phyloP scores from a whole-genome alignment of 202 grass and related monocot genomes.

The Setaria viridis region DNA sequence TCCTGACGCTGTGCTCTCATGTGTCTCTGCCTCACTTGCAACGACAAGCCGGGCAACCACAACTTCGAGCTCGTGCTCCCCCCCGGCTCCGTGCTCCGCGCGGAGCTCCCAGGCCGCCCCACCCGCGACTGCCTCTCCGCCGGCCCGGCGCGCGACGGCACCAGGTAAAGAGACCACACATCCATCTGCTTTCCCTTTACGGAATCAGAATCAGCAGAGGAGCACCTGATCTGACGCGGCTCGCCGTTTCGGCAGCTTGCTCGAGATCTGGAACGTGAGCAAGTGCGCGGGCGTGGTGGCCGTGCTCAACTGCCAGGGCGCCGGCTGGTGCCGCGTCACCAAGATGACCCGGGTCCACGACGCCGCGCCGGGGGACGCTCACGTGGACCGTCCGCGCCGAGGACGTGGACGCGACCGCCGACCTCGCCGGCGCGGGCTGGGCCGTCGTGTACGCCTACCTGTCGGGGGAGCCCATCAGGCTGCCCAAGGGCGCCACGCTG shows the following conservation, averaged over 20 bases:
- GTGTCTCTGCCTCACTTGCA: constrained; percentile 20
- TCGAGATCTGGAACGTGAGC: constrained; percentile 96
- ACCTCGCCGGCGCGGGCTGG: constrained; percentile 51
- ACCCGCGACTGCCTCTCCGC: constrained; percentile 86
- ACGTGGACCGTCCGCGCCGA: constrained; percentile 50
- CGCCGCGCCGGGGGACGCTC: constrained; percentile 62
- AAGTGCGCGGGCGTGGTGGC: constrained; percentile 75
- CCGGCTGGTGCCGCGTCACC: constrained; percentile 70
- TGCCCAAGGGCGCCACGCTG: constrained; percentile 60
- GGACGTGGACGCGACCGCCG: constrained; percentile 65
- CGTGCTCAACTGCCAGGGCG: constrained; percentile 91
- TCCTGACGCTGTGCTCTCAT: neutral
- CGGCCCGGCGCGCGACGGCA: constrained; percentile 75
- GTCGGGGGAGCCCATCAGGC: constrained; percentile 55
- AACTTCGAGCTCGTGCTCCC: constrained; percentile 84
- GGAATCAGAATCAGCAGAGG: too few relatives aligned
- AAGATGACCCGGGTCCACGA: constrained; percentile 87
- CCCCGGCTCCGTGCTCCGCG: constrained; percentile 78
- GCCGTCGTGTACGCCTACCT: constrained; percentile 54
- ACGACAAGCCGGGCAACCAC: constrained; percentile 86
- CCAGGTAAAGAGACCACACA: constrained; percentile 39
- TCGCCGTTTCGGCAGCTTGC: constrained; percentile 50
- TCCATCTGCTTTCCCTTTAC: too few relatives aligned
- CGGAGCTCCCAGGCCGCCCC: constrained; percentile 76
- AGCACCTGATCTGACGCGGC: too few relatives aligned